Percentiles rank a stretch among this genome's conserved stretches.
Conservation (phyloP, 768 basidiomycete genomes). For the Strobilomyces dryophilus region DNA sequence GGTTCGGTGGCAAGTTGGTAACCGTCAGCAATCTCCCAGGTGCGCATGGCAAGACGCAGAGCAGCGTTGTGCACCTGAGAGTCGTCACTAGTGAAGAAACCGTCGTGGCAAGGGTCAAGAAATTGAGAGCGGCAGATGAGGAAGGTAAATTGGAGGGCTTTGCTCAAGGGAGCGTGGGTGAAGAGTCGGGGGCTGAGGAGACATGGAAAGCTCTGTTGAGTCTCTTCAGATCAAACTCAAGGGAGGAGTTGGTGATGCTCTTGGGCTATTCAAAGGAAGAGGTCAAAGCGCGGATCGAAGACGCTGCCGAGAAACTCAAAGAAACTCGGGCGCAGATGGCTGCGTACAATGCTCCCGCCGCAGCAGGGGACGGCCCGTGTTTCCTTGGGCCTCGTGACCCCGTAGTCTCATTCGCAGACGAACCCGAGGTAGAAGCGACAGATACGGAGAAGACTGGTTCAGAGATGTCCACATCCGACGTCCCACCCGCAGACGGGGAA, state of each 20-base stretch:
- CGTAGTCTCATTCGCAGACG: conserved; percentile 80
- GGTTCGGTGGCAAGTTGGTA: conserved; percentile 87
- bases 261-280: conserved; percentile 92
- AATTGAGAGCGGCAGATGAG: conserved; percentile 60
- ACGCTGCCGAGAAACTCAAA: conserved; percentile 76
- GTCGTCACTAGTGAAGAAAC: conserved; percentile 71
- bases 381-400: conserved; percentile 58
- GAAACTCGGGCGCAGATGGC: conserved; percentile 30
- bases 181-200: conserved; percentile 37
- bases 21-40: conserved; percentile 73
- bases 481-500: conserved; percentile 64
- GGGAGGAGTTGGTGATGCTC: conserved; percentile 85
- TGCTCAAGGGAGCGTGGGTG: conserved; percentile 51
- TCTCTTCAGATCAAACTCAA: conserved; percentile 83
- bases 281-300: conserved; percentile 70
- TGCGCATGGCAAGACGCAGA: conserved; percentile 77
- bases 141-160: conserved; percentile 57
- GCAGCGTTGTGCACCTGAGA: conserved; percentile 74
- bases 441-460: conserved; percentile 45
- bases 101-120: conserved; percentile 70
- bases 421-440: conserved; percentile 25
- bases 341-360: conserved; percentile 22
- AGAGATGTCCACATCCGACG: conserved; percentile 69
- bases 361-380: conserved; percentile 38
- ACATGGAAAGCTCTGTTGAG: conserved; percentile 88